Percentiles rank a stretch among this genome's conserved stretches.
phyloP scores from a whole-genome alignment of 106 monocot genomes.

The Apostasia ramifera region DNA sequence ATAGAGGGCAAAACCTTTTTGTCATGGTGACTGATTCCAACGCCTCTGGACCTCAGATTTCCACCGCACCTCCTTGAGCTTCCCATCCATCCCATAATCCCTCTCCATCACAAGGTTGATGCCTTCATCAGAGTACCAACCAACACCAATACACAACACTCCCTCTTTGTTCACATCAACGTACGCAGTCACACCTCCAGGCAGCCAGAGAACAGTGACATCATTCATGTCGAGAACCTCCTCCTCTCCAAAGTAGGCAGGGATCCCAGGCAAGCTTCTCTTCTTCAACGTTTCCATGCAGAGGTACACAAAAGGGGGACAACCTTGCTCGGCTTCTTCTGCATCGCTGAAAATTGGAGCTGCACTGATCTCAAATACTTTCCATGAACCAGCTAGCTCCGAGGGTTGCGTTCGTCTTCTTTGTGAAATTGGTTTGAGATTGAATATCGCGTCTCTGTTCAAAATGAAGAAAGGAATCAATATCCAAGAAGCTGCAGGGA shows the following conservation, averaged over 20 bases:
- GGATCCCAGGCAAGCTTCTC: conserved; percentile 68
- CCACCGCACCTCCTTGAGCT: conserved; percentile 85
- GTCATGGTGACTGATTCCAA: conserved; percentile 28
- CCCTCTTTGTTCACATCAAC: conserved; percentile 86
- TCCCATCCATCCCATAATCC: conserved; percentile 93
- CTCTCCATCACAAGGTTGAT: conserved; percentile 98
- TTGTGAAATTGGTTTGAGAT: conserved; percentile 70
- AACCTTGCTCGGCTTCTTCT: conserved; percentile 12
- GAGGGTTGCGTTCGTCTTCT: conserved; percentile 62
- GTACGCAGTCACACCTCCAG: conserved; percentile 82
- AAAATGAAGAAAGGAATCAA: neutral
- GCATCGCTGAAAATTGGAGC: conserved; percentile 50
- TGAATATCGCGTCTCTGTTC: conserved; percentile 45
- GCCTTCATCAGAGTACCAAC: conserved; percentile 97
- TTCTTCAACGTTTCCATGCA: conserved; percentile 90
- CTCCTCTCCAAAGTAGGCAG: conserved; percentile 63
- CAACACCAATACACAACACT: conserved; percentile 69
- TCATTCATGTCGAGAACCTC: conserved; percentile 76
- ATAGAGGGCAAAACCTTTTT: too few species aligned
- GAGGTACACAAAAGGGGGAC: conserved; percentile 50
- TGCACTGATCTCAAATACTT: conserved; percentile 73
- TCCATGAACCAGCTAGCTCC: conserved; percentile 82
- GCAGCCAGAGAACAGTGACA: conserved; percentile 83
- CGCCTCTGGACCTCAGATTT: conserved; percentile 82
- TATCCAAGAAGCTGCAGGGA: neutral